These are phyloP conservation scores for Fusarium fujikuroi DNA, from an alignment of 2,329 filamentous ascomycete species.

Conservation along the genomic window DNA sequence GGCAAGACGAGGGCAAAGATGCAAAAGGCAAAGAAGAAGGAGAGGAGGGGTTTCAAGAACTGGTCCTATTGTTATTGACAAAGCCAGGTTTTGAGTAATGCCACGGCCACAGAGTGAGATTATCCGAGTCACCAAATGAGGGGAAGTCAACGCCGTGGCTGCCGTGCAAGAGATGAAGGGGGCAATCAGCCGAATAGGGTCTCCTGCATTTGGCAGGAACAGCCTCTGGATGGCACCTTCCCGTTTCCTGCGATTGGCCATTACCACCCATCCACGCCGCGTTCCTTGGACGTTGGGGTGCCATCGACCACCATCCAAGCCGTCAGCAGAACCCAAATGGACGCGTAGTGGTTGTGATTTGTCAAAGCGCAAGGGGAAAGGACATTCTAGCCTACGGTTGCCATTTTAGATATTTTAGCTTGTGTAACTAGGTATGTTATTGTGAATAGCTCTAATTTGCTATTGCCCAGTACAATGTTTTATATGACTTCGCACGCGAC, in stretches of 20 bases:
- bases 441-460: neutral
- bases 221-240: constrained; percentile 37
- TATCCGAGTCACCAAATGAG: constrained; percentile 37
- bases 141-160: constrained; percentile 39
- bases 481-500: constrained; percentile 17
- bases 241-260: constrained; percentile 32
- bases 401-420: neutral
- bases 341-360: constrained; percentile 32
- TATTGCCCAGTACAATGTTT: neutral
- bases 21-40: neutral
- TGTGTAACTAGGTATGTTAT: neutral
- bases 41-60: neutral
- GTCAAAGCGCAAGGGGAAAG: constrained; percentile 33
- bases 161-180: constrained; percentile 33
- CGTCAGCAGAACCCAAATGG: constrained; percentile 34
- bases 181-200: constrained; percentile 32
- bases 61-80: constrained; percentile 10
- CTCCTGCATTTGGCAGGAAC: constrained; percentile 38
- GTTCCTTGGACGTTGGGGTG: constrained; percentile 26
- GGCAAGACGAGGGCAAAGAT: neutral
- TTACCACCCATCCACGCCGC: constrained; percentile 23
- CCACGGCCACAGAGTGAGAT: constrained; percentile 23
- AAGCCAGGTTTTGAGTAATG: constrained; percentile 34
- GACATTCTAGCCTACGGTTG: constrained; percentile 2
- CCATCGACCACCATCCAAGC: constrained; percentile 9